Conservation (phyloP, 495 filamentous ascomycete species). For the Podospora pseudopauciseta region DNA sequence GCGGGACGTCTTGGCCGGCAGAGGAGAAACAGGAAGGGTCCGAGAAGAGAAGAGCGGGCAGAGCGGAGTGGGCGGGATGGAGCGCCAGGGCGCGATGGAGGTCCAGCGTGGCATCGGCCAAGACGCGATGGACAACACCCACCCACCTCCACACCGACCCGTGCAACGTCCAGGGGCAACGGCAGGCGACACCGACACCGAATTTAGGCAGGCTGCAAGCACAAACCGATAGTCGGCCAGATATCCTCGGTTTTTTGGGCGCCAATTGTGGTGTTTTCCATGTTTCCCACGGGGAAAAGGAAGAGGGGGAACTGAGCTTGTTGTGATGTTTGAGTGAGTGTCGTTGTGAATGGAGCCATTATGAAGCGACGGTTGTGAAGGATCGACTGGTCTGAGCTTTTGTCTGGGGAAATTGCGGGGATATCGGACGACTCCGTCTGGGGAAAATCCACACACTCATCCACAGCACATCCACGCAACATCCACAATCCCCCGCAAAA, state of each 20-base stretch:
- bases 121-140: slow-evolving; percentile 3
- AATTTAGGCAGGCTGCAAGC: neutral
- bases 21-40: neutral
- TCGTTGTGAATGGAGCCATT: slow-evolving; percentile 3
- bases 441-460: neutral
- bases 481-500: neutral
- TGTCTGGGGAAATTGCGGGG: slow-evolving; percentile 5
- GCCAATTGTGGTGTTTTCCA: neutral
- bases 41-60: slow-evolving; percentile 1
- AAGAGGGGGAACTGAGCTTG: neutral
- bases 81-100: neutral
- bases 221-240: neutral
- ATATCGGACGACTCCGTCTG: neutral
- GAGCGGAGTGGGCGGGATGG: neutral
- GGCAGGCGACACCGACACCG: neutral
- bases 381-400: neutral
- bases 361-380: neutral
- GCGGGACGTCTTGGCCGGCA: neutral
- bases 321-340: neutral
- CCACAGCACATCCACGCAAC: neutral
- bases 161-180: neutral
- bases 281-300: neutral
- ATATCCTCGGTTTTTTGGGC: slow-evolving; percentile 1
- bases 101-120: neutral
- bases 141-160: neutral